Conservation (phyloP, 495 filamentous ascomycete species). For the Neurospora sp. region DNA sequence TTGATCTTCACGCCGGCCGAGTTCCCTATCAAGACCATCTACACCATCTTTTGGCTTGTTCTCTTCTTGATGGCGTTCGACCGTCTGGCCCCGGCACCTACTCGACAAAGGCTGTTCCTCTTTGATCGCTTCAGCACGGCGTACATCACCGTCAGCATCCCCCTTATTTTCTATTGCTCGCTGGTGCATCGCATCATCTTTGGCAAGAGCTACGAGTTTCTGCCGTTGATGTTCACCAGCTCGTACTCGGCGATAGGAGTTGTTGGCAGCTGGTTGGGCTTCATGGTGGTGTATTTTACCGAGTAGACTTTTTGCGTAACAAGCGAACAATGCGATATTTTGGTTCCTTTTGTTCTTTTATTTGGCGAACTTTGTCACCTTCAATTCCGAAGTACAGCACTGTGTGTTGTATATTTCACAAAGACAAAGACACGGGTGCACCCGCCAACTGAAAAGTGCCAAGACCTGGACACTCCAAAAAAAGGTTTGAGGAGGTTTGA, state of each 20-base stretch:
- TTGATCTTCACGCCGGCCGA: constrained; percentile 86
- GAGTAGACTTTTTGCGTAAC: constrained; percentile 28
- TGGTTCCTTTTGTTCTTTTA: not conserved
- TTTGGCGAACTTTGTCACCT: not conserved
- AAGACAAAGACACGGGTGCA: not conserved
- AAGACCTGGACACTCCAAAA: not conserved
- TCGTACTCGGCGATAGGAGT: constrained; percentile 93
- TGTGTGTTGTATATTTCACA: not conserved
- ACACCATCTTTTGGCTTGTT: constrained; percentile 86
- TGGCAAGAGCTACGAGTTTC: constrained; percentile 74
- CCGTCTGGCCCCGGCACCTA: constrained; percentile 70
- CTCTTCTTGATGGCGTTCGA: constrained; percentile 82
- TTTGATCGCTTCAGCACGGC: constrained; percentile 83
- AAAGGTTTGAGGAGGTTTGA: not conserved
- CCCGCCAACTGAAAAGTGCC: not conserved
- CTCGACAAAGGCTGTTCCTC: constrained; percentile 65
- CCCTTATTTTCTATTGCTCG: constrained; percentile 81
- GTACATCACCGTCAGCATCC: constrained; percentile 81
- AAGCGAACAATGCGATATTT: constrained; percentile 5
- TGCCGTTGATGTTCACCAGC: constrained; percentile 95
- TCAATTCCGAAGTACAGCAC: not conserved
- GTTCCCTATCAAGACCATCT: constrained; percentile 85
- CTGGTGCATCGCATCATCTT: constrained; percentile 74
- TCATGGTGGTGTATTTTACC: constrained; percentile 86
- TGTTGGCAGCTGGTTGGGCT: constrained; percentile 91